Base-by-base conservation (phyloP, 805 yeast genomes). In the Yarrowia bubula region DNA sequence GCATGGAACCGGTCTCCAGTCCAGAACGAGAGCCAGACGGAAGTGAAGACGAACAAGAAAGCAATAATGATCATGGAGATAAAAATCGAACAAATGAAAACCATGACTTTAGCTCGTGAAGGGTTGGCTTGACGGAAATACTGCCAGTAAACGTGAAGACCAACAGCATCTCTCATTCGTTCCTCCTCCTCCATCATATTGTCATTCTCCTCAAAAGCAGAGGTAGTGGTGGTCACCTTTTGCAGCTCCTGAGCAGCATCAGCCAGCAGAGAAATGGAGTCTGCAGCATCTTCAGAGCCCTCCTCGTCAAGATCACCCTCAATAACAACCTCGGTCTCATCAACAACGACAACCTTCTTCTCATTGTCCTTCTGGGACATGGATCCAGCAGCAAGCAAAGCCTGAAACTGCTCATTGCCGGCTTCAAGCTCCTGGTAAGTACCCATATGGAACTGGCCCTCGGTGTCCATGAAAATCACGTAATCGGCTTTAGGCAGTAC, bases 11-110 rank as follows among this genome's bases (percentile, higher is more conserved):
- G 84, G 60, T 78, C 67, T 17, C 79, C 80, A 5, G 87, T 80
- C 97, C 97, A 91, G 75, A 87, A 91, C 0, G 96, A 86, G 66
- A 92, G 79, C 96, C 96, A 64, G n/a, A 64, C 50, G 2, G 65
- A 55, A 2, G 53, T 64, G 46, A 64, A 55, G 17, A 46, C 53
- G 7, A 43, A 35, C 15, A 64, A 14, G 17, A 55, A 55, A 8
- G 64, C 53, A 42, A 43, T 42, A 10, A 37, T n/a, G 7, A 64
- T 38, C 51, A 64, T 43, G 15, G 83, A 79, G 80, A 84, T 6
- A 86, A 86, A 67, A 83, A 75, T 70, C 79, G 83, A 68, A 79
- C 77, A 65, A 84, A 81, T 69, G 83, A 31, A 39, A 8, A 53
- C 1, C 28, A 42, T 33, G 22, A 44, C 64, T 18, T 32, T 43